phyloP scores from a whole-genome alignment of 169 alveolate species.

The Plasmodium adleri region DNA sequence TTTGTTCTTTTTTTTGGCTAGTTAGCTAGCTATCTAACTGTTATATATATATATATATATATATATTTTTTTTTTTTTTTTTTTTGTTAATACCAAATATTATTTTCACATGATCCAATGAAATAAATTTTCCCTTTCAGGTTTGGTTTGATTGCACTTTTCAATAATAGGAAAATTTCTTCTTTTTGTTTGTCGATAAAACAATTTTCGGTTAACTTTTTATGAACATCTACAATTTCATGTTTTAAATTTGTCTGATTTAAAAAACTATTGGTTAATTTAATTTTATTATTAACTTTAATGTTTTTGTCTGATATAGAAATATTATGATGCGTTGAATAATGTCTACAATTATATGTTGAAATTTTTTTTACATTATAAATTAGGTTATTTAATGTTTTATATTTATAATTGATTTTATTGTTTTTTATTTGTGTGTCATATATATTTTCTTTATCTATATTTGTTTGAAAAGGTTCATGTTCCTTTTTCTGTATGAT shows the following conservation, averaged over 20 bases:
- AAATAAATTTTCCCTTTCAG: constrained; percentile 73
- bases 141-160: constrained; percentile 61
- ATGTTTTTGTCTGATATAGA: neutral
- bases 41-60: no score
- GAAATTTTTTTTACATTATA: neutral
- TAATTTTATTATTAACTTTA: constrained; percentile 19
- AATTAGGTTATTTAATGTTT: neutral
- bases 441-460: no score
- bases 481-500: neutral
- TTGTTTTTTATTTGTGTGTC: no score
- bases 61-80: constrained; percentile 1
- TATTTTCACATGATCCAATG: constrained; percentile 69
- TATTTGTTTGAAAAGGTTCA: neutral
- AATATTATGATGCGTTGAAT: neutral
- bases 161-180: constrained; percentile 56
- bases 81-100: constrained; percentile 47
- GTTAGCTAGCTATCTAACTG: neutral
- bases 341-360: constrained; percentile 2
- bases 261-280: constrained; percentile 36
- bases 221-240: constrained; percentile 62
- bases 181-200: constrained; percentile 63
- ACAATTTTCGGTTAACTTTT: constrained; percentile 57
- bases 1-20: neutral
- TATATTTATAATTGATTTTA: neutral
- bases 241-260: constrained; percentile 27